Evolutionary conservation across 169 alveolate genomes (phyloP).

Genomic region (Babesia divergens): DNA sequence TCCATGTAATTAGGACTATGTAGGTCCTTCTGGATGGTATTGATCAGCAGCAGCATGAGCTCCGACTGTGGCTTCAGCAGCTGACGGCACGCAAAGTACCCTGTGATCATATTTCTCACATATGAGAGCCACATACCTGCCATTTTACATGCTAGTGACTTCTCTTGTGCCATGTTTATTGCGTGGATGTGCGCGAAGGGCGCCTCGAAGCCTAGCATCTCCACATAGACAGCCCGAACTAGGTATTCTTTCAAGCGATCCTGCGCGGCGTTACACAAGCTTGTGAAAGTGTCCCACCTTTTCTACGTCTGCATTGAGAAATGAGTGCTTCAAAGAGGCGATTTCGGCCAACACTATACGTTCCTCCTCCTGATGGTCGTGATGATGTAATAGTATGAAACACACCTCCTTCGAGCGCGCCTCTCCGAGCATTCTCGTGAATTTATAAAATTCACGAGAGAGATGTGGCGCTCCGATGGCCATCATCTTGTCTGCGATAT

Average conservation of each 20-base stretch:
- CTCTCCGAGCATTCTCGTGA: constrained; percentile 90
- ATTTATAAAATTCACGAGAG: constrained; percentile 84
- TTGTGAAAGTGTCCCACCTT: constrained; percentile 13
- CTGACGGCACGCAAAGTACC: constrained; percentile 88
- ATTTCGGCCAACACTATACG: constrained; percentile 39
- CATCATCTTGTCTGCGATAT: constrained; percentile 62
- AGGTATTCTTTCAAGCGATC: constrained; percentile 81
- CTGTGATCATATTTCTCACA: constrained; percentile 23
- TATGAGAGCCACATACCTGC: constrained; percentile 40
- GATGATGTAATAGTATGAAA: not conserved
- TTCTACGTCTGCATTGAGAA: constrained; percentile 34
- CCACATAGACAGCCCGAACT: constrained; percentile 90
- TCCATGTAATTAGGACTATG: constrained; percentile 86
- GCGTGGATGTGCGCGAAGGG: constrained; percentile 91
- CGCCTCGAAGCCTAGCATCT: constrained; percentile 96
- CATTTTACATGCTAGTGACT: constrained; percentile 82
- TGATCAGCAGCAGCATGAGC: constrained; percentile 87
- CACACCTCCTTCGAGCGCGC: constrained; percentile 89
- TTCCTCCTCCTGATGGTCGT: constrained; percentile 47
- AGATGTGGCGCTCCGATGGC: constrained; percentile 65
- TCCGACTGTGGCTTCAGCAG: constrained; percentile 86
- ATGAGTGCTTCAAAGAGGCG: constrained; percentile 13
- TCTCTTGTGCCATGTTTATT: constrained; percentile 88
- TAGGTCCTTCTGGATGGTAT: constrained; percentile 90
- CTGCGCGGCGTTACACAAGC: constrained; percentile 24